Conservation (phyloP, 1,139 yeast species). For the Blastobotrys malaysiensis region DNA sequence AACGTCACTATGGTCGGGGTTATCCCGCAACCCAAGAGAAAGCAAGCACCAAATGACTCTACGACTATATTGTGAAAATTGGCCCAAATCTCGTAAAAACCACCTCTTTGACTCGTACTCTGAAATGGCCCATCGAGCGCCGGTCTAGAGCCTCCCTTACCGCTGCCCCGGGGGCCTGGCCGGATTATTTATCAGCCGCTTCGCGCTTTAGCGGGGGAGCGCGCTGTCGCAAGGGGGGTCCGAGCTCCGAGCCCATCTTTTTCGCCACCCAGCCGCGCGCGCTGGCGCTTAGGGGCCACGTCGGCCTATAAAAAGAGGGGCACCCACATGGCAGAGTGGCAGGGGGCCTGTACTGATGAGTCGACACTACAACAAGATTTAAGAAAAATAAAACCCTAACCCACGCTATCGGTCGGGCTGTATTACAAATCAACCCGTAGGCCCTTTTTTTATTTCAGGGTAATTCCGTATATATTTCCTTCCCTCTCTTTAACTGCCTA, state of each 20-base stretch:
- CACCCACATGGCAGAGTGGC: no score
- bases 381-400: neutral
- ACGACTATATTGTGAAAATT: no score
- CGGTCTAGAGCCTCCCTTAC: neutral
- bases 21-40: no score
- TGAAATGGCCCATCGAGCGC: neutral
- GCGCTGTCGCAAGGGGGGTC: neutral
- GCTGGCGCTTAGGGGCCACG: neutral
- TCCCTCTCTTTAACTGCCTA: neutral
- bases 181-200: neutral
- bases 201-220: neutral
- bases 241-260: neutral
- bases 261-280: slow-evolving; percentile 1
- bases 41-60: no score
- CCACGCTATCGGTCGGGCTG: neutral
- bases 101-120: no score
- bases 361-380: no score
- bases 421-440: neutral
- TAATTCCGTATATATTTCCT: neutral
- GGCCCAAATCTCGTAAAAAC: no score
- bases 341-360: no score
- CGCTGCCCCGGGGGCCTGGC: no score
- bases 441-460: neutral
- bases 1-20: no score
- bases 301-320: neutral